phyloP scores from a whole-genome alignment of 2,329 filamentous ascomycete genomes.

The Akanthomyces lecanii region DNA sequence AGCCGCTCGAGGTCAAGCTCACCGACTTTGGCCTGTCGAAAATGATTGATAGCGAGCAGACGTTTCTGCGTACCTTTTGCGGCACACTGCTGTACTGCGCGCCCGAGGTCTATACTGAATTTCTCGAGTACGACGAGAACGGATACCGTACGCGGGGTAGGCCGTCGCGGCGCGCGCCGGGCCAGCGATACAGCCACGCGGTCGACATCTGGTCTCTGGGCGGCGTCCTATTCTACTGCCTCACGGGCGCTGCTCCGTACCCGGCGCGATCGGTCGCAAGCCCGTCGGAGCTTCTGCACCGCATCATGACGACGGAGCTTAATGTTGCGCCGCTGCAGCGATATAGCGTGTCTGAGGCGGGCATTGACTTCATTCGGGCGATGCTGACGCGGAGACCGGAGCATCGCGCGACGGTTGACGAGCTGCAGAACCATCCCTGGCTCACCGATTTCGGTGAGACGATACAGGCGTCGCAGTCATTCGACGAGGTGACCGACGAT shows the following conservation, averaged over 20 bases:
- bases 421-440: slow-evolving; percentile 73
- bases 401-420: slow-evolving; percentile 66
- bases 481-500: slow-evolving; percentile 60
- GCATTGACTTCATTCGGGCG: slow-evolving; percentile 68
- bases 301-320: slow-evolving; percentile 75
- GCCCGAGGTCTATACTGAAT: slow-evolving; percentile 87
- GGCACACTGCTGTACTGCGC: slow-evolving; percentile 94
- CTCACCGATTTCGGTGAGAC: slow-evolving; percentile 39
- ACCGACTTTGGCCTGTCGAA: slow-evolving; percentile 97
- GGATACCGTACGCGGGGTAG: slow-evolving; percentile 60
- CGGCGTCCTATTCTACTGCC: slow-evolving; percentile 81
- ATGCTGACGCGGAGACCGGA: slow-evolving; percentile 82
- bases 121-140: slow-evolving; percentile 63
- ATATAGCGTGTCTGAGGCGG: slow-evolving; percentile 57
- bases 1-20: slow-evolving; percentile 79
- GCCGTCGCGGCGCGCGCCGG: slow-evolving; percentile 54
- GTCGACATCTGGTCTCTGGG: slow-evolving; percentile 97
- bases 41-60: slow-evolving; percentile 83
- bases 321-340: slow-evolving; percentile 61
- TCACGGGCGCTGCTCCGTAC: slow-evolving; percentile 79
- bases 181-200: slow-evolving; percentile 77
- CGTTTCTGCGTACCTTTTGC: slow-evolving; percentile 93
- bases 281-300: slow-evolving; percentile 74
- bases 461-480: slow-evolving; percentile 41
- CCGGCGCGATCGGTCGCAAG: slow-evolving; percentile 70